Evolutionary conservation across 805 yeast species (phyloP), one percentile per base, ranked within the genome.

Genomic region (Scheffersomyces spartinae): DNA sequence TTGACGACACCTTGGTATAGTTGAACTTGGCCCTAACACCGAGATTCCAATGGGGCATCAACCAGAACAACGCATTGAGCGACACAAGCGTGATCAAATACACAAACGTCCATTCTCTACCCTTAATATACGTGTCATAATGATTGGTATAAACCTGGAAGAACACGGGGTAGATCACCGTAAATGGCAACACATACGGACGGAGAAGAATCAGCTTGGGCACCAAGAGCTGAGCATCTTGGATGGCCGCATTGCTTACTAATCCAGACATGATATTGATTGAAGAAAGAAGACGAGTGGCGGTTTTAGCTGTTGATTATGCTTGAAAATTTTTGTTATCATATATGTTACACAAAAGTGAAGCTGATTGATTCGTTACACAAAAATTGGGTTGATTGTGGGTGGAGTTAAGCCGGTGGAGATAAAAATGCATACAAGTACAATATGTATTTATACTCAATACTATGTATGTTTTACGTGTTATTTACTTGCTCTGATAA

Each of bases 81-180:
- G 95, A 72, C 18, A 78, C 49, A 26, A 86, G 62, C 5, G 85
- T 51, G 32, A 93, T 78, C 13, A 84, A 59, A 43, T 72, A 86
- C 18, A 88, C 91, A 49, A 82, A 83, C 0, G 97, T 91, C 97
- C 98, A 91, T 55, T 88, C 98, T 23, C 78, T 68, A 14, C 95
- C 95, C 23, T 68, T 79, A 43, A 88, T 79, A 47, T 82, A 82
- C 30, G 55, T 61, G 30, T 88, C 97, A 50, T 88, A 88, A 30
- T 75, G 71, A 32, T 57, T 55, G 31, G 50, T 42, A 49, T 81
- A 88, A 20, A 82, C 49, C 41, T 79, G 72, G 27, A 59, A 56
- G 48, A 81, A 82, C 11, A 67, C 44, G 5, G 95, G 94, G 47
- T 88, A 88, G 23, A 83, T 52, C 23, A 78, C 64, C 31, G 78